Evolutionary conservation across 495 filamentous ascomycete species (phyloP).

Genomic region (Zalerion maritima): DNA sequence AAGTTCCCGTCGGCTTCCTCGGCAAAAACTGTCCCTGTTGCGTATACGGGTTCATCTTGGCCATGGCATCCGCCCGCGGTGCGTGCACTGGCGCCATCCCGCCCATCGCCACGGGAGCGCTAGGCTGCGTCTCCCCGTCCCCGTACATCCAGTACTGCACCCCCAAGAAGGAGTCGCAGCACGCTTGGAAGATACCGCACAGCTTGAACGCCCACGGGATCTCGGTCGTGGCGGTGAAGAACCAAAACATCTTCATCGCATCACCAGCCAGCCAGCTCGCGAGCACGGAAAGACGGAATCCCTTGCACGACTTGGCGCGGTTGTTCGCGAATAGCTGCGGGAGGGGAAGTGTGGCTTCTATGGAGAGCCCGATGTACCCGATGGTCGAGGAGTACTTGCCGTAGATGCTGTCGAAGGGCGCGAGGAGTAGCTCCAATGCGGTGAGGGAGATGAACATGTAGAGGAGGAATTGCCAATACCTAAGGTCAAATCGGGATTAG

Average conservation of each 20-base stretch:
- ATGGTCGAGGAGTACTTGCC: slow-evolving; percentile 52
- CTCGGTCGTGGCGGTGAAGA: slow-evolving; percentile 55
- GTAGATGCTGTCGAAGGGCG: slow-evolving; percentile 42
- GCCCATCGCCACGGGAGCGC: too few species aligned
- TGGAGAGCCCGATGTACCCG: slow-evolving; percentile 69
- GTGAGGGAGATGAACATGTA: slow-evolving; percentile 53
- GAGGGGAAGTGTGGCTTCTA: slow-evolving; percentile 81
- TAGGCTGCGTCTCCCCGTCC: slow-evolving; percentile 22
- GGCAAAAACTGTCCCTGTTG: too few species aligned
- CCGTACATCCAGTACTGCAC: slow-evolving; percentile 79
- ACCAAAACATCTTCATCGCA: slow-evolving; percentile 90
- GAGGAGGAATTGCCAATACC: slow-evolving; percentile 78
- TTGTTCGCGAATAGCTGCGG: slow-evolving; percentile 80
- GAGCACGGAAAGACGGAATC: slow-evolving; percentile 76
- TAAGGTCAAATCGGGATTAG: slow-evolving; percentile 19
- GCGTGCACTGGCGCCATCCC: too few species aligned
- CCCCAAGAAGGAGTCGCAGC: slow-evolving; percentile 71
- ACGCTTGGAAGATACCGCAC: slow-evolving; percentile 83
- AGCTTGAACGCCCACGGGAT: slow-evolving; percentile 84
- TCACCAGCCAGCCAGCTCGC: slow-evolving; percentile 84
- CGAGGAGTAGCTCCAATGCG: slow-evolving; percentile 57
- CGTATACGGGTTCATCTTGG: too few species aligned
- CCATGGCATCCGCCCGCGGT: too few species aligned
- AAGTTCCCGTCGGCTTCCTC: too few species aligned
- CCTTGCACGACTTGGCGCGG: slow-evolving; percentile 64